A percentile compares a stretch with the other conserved stretches of the same genome.
Evolutionary conservation across 1,139 yeast genomes (phyloP).

Genomic region (Groenewaldozyma auringiensis): DNA sequence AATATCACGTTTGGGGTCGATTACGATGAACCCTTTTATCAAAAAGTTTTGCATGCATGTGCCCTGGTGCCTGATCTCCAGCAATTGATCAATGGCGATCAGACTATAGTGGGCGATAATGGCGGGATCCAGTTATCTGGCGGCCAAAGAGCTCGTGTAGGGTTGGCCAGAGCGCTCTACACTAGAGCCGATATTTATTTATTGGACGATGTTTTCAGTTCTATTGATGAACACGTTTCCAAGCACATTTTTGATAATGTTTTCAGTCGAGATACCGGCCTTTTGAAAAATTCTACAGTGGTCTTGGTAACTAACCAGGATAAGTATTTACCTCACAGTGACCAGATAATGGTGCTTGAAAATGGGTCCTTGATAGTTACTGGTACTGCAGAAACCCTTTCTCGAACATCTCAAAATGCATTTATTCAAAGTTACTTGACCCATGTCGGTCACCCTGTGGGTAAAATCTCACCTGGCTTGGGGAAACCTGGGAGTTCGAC

Average conservation of each 20-base stretch:
- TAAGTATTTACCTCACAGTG: constrained; percentile 61
- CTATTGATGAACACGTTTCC: constrained; percentile 83
- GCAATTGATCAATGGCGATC: constrained; percentile 72
- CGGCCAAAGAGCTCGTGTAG: constrained; percentile 82
- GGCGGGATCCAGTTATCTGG: constrained; percentile 77
- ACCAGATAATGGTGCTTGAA: constrained; percentile 51
- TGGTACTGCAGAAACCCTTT: constrained; percentile 16
- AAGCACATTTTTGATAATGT: constrained; percentile 54
- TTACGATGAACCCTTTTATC: constrained; percentile 60
- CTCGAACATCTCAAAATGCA: neutral
- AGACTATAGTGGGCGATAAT: constrained; percentile 81
- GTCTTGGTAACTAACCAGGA: constrained; percentile 75
- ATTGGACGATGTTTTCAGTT: constrained; percentile 71
- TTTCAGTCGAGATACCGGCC: constrained; percentile 50
- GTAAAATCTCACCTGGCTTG: neutral
- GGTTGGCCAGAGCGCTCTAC: constrained; percentile 83
- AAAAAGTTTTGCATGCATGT: constrained; percentile 66
- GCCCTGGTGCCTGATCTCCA: constrained; percentile 62
- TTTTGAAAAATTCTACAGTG: constrained; percentile 59
- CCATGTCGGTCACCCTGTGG: neutral
- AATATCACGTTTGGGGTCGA: constrained; percentile 73
- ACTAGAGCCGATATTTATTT: constrained; percentile 73
- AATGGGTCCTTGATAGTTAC: constrained; percentile 28
- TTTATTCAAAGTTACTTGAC: constrained; percentile 4
- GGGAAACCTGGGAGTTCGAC: neutral